Evolutionary conservation across 1,139 yeast species (phyloP), one percentile per base, ranked within the genome.

Genomic region (Diutina siamensis): DNA sequence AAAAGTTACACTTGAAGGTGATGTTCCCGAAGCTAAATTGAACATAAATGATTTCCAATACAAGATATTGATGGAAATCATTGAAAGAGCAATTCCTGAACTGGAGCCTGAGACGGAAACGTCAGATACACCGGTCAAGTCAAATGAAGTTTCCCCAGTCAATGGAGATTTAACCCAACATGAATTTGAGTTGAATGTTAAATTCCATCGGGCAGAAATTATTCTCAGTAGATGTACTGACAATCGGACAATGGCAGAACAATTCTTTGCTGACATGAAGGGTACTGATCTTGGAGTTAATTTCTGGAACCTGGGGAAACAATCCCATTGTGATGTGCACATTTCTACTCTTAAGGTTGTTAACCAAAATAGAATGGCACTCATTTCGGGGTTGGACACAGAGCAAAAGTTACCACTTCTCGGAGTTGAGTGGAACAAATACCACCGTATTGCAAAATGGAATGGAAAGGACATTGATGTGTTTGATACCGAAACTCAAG

Each of bases 11-110:
- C 66, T 89, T 2, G 78, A 87, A 21, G 97, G 95, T 13, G 80
- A 80, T 50, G 74, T 94, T n/a, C 95, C 97, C 0, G 66, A 67
- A 33, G 71, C 94, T 50, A 70, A 71, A 32, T 78, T 94, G 8
- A 74, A 84, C 25, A 63, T 92, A 57, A 86, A 87, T 53, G 98
- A 94, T 58, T 83, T 80, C 53, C 96, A 94, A 57, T 94, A 94
- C 63, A 85, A 87, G 58, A 78, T 89, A 1, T 68, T 92, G 56
- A 81, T 92, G 89, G 78, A 80, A 48, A 67, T 92, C 44, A 65
- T 88, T 44, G 84, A 83, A 49, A 73, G 69, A 20, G 78, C 84
- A 27, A 70, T 89, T 17, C 42, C 42, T 8, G 18, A 32, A 10
- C 18, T 15, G 12, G 3, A 17, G n/a, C 21, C 12, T n/a, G 34